These are phyloP conservation scores for Claviceps sp. DNA, from an alignment of 2,329 filamentous ascomycete species.

Conservation along the genomic window DNA sequence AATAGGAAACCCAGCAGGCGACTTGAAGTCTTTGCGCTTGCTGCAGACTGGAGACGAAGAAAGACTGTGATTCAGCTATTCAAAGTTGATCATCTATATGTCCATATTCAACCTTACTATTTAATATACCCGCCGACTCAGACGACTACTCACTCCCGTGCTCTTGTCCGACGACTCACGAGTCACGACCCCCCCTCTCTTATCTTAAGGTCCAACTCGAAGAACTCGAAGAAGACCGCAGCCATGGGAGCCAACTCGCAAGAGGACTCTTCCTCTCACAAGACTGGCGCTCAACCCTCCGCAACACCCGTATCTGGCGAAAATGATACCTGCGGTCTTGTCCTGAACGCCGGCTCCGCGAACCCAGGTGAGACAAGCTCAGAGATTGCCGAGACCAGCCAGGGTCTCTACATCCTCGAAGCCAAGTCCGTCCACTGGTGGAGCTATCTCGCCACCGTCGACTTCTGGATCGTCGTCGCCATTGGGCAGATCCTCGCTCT, in stretches of 20 bases:
- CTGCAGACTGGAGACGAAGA: constrained; percentile 36
- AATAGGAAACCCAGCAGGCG: constrained; percentile 39
- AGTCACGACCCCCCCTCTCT: too few species aligned
- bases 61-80: constrained; percentile 31
- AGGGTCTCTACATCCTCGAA: constrained; percentile 43
- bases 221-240: neutral
- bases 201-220: too few species aligned
- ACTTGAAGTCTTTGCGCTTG: constrained; percentile 58
- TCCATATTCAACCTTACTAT: neutral
- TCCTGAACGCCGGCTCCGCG: constrained; percentile 1
- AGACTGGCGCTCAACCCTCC: constrained; percentile 10
- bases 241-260: neutral
- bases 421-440: constrained; percentile 43
- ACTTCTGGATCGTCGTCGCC: constrained; percentile 76
- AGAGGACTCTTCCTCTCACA: constrained; percentile 2
- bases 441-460: constrained; percentile 66
- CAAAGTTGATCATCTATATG: neutral
- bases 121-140: too few species aligned
- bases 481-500: constrained; percentile 78
- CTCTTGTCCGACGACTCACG: neutral
- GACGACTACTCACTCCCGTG: neutral
- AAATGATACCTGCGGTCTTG: constrained; percentile 8
- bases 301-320: constrained; percentile 2
- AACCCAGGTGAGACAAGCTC: constrained; percentile 4
- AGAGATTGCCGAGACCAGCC: constrained; percentile 26